phyloP scores from a whole-genome alignment of 345 rosid species.

The Aquilaria malaccensis region DNA sequence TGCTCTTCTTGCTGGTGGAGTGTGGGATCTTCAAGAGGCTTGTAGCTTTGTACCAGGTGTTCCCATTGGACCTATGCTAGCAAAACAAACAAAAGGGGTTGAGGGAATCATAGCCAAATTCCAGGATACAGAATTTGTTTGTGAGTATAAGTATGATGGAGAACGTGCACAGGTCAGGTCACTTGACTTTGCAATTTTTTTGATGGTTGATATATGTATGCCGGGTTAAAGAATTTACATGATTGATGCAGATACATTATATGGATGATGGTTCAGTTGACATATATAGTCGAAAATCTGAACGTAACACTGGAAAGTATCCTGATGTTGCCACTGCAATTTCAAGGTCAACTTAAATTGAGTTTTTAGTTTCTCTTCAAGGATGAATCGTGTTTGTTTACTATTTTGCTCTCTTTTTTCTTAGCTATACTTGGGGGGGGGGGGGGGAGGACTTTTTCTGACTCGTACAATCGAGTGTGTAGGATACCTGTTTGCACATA shows the following conservation, averaged over 20 bases:
- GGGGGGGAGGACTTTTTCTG: too few species aligned
- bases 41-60: slow-evolving; percentile 74
- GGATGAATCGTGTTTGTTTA: too few species aligned
- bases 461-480: too few species aligned
- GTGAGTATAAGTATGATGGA: slow-evolving; percentile 96
- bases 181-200: slow-evolving; percentile 1
- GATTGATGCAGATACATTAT: slow-evolving; percentile 60
- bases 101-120: slow-evolving; percentile 78
- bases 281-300: slow-evolving; percentile 95
- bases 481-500: too few species aligned
- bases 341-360: slow-evolving; percentile 45
- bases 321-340: slow-evolving; percentile 77
- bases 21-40: slow-evolving; percentile 78
- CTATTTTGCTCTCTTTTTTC: too few species aligned
- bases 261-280: slow-evolving; percentile 83
- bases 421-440: too few species aligned
- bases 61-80: slow-evolving; percentile 96
- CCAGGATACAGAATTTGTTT: slow-evolving; percentile 68
- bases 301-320: slow-evolving; percentile 81
- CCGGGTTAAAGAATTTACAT: not conserved
- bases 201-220: slow-evolving; percentile 7
- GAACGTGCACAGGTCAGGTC: slow-evolving; percentile 90
- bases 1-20: slow-evolving; percentile 67
- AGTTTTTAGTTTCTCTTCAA: too few species aligned
- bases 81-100: slow-evolving; percentile 85